Evolutionary conservation across 1,284 basidiomycete genomes (phyloP), one percentile per base, ranked within the genome.

Genomic region (Porogramme epimiltina): DNA sequence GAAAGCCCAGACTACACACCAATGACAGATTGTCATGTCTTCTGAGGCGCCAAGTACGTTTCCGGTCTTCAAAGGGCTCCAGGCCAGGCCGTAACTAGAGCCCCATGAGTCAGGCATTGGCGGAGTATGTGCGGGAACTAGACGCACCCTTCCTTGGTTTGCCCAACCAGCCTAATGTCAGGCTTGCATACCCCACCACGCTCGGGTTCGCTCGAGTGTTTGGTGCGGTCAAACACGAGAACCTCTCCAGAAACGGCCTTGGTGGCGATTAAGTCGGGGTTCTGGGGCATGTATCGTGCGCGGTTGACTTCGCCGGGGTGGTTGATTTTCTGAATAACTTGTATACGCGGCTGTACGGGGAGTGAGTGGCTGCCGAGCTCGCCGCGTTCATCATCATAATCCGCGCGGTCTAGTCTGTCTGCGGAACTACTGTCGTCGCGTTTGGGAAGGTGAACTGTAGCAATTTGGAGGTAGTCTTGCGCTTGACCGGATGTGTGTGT

Each of bases 261-360:
- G 9, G 96, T 99, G 2, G 97, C 97, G 59, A 99, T 93, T 60
- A 99, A 72, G 71, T 99, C 93, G 5, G 93, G 91, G 67, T 99
- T 99, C 73, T 98, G 96, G 15, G 97, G 97, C 93, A 98, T 98
- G 71, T 99, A 99, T 41, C 97, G 82, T 51, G 97, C 97, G 34
- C 95, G 79, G 72, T 99, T 99, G 64, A 99, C 93, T 71, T 99
- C 97, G 45, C 95, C 95, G 9, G 85, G 83, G 71, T 99, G 97
- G 70, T 95, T 95, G 75, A 99, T 99, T 56, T 85, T 89, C 69
- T 99, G 97, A 28, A 89, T 90, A 66, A 98, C 84, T 65, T 92
- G 88, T 56, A 99, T 86, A 23, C 93, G 84, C 1, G 95, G 91
- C 36, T 78, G 75, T 4, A 87, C 79, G 4, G 90, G 87, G 34